These are phyloP conservation scores for Begonia loranthoides DNA, from an alignment of 306 rosid genomes.

Conservation along the genomic window DNA sequence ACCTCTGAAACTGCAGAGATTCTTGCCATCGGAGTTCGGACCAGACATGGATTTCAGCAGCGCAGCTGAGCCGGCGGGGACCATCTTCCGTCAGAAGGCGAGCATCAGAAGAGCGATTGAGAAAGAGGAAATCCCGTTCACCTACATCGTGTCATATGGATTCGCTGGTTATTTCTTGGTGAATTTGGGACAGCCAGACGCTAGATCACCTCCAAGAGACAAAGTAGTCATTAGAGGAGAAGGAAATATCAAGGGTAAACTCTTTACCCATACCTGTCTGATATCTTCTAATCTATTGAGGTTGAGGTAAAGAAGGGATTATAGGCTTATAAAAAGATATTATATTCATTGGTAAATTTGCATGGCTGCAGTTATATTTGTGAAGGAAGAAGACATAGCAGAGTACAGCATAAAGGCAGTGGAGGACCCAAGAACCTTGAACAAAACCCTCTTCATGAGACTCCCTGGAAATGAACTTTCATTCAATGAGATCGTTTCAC, in stretches of 20 bases:
- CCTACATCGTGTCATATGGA: conserved; percentile 13
- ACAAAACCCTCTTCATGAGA: conserved; percentile 21
- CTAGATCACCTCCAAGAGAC: conserved; percentile 14
- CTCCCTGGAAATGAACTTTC: conserved; percentile 23
- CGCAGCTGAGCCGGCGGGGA: conserved; percentile 15
- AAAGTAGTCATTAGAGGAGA: conserved; percentile 20
- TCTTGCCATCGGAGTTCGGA: conserved; percentile 35
- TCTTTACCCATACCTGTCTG: too few species aligned
- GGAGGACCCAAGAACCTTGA: conserved; percentile 37
- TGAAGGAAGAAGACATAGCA: conserved; percentile 29
- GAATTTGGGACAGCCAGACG: conserved; percentile 4
- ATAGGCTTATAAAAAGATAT: too few species aligned
- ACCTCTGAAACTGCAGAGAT: conserved; percentile 17
- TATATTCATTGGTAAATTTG: too few species aligned
- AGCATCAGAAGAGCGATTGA: conserved; percentile 22
- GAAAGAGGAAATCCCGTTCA: conserved; percentile 23
- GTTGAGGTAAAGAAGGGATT: too few species aligned
- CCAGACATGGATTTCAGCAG: conserved; percentile 13
- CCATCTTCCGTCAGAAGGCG: conserved; percentile 9
- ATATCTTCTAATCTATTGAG: too few species aligned
- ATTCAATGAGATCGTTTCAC: conserved; percentile 23
- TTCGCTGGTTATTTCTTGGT: conserved; percentile 17
- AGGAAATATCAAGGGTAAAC: conserved; percentile 28
- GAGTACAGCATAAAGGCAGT: conserved; percentile 20
- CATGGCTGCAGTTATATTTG: conserved; percentile 10